Conservation (phyloP, 345 rosid genomes). For the Cardamine resedifolia region DNA sequence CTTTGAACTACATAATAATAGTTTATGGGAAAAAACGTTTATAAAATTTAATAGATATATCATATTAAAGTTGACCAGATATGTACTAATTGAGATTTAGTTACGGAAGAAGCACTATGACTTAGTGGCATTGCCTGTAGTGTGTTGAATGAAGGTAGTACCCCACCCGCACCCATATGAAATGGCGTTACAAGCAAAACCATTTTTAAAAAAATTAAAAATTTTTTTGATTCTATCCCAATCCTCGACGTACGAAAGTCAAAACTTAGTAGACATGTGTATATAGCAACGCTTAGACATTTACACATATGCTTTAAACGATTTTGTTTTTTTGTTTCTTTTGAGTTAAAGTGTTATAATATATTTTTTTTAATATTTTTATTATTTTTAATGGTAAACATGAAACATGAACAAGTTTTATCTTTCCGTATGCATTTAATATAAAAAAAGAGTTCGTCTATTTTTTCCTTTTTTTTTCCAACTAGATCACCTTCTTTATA, state of each 20-base stretch:
- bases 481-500: neutral
- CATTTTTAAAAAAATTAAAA: neutral
- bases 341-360: neutral
- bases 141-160: constrained; percentile 24
- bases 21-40: neutral
- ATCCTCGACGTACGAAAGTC: constrained; percentile 27
- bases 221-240: constrained; percentile 25
- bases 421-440: neutral
- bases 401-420: neutral
- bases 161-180: constrained; percentile 39
- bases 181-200: constrained; percentile 4
- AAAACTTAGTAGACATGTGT: constrained; percentile 29
- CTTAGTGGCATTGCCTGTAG: constrained; percentile 37
- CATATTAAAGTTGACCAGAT: constrained; percentile 34
- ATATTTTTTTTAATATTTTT: neutral
- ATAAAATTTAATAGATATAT: neutral
- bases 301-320: neutral
- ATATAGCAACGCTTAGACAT: constrained; percentile 29
- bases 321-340: neutral
- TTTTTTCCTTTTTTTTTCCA: neutral
- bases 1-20: neutral
- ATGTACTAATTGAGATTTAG: constrained; percentile 33
- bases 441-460: neutral
- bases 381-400: neutral
- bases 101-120: constrained; percentile 35